These are phyloP conservation scores for Fusarium mangiferae DNA, from an alignment of 2,329 filamentous ascomycete species.

Conservation along the genomic window DNA sequence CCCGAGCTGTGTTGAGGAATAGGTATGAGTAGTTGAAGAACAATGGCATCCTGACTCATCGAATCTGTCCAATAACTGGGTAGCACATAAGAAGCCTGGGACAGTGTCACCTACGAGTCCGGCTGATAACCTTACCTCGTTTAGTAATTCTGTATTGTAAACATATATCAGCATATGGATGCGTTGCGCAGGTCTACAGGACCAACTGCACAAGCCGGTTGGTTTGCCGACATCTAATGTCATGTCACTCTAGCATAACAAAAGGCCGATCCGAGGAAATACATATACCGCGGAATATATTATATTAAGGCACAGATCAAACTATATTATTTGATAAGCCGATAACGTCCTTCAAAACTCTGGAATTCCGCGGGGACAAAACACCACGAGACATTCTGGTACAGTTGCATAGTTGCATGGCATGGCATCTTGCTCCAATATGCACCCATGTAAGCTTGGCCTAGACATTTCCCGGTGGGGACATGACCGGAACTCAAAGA, in stretches of 20 bases:
- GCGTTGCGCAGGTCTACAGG: neutral
- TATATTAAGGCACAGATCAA: neutral
- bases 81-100: neutral
- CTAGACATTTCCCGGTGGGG: conserved; percentile 3
- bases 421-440: neutral
- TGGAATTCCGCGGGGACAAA: neutral
- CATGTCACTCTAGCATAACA: conserved; percentile 6
- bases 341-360: neutral
- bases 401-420: neutral
- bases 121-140: neutral
- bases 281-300: neutral
- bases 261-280: conserved; percentile 28
- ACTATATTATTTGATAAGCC: neutral
- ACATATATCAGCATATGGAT: neutral
- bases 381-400: conserved; percentile 6
- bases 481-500: conserved; percentile 26
- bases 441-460: neutral
- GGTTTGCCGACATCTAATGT: conserved; percentile 3
- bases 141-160: conserved; percentile 23
- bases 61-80: neutral
- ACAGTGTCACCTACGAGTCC: neutral
- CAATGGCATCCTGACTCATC: neutral
- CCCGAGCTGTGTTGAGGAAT: neutral
- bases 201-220: conserved; percentile 1
- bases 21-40: neutral